Evolutionary conservation across 108 stramenopile genomes (phyloP).

Genomic region (Skeletonema menzelii): DNA sequence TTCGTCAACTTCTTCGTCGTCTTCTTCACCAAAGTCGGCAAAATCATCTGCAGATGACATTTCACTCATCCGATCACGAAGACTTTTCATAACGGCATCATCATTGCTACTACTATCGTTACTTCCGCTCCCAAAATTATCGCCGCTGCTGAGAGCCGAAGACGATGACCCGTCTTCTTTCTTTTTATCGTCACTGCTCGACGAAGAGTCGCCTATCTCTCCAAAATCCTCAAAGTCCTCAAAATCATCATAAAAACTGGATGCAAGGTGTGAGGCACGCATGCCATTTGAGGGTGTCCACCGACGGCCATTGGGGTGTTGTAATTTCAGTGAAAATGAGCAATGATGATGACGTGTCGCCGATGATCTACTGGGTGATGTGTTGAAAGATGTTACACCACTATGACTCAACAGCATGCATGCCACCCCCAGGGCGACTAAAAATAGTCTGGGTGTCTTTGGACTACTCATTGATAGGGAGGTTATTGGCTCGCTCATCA

Average conservation of each 20-base stretch:
- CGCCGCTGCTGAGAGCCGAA: constrained; percentile 12
- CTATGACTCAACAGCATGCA: background rate
- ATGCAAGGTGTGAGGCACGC: constrained; percentile 1
- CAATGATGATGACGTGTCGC: background rate
- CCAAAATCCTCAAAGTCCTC: constrained; percentile 57
- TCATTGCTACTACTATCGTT: constrained; percentile 51
- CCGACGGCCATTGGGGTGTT: background rate
- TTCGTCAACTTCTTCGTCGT: constrained; percentile 26
- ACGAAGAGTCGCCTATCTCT: constrained; percentile 8
- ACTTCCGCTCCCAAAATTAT: constrained; percentile 17
- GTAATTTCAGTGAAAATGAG: background rate
- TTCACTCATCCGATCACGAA: constrained; percentile 33
- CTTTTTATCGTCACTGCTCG: background rate
- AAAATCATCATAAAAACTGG: constrained; percentile 60
- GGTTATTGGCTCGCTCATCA: background rate
- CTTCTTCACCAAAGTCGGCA: constrained; percentile 50
- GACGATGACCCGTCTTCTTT: background rate
- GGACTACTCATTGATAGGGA: background rate
- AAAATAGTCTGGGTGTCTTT: background rate
- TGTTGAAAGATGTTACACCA: background rate
- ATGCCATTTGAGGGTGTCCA: background rate
- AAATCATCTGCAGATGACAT: constrained; percentile 34
- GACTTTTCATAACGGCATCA: constrained; percentile 61
- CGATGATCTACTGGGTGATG: background rate
- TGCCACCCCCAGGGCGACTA: background rate